Conservation (phyloP, 768 basidiomycete genomes). For the Lentinula sp. region DNA sequence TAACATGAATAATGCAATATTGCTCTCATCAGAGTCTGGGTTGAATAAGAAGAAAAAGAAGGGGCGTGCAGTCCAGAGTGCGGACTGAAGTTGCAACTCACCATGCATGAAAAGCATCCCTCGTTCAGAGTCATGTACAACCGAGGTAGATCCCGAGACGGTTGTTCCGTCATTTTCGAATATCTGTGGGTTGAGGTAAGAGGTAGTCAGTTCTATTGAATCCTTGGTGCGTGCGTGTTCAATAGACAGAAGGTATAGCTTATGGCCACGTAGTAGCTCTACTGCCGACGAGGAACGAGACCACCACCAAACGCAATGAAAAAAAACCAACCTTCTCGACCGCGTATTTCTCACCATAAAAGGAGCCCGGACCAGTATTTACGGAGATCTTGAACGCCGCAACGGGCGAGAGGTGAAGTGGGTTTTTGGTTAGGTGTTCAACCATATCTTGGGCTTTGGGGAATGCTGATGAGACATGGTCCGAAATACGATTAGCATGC, state of each 20-base stretch:
- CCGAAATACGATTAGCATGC: background rate
- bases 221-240: background rate
- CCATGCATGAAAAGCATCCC: slow-evolving; percentile 53
- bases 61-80: background rate
- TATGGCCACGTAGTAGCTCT: no score
- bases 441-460: slow-evolving; percentile 29
- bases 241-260: background rate
- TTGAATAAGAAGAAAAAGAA: no score
- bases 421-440: slow-evolving; percentile 38
- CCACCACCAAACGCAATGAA: background rate
- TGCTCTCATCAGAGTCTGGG: no score
- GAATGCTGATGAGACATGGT: slow-evolving; percentile 26
- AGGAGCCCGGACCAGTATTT: slow-evolving; percentile 44
- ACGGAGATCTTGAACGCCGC: slow-evolving; percentile 42
- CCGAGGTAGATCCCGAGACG: slow-evolving; percentile 52
- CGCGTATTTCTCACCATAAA: slow-evolving; percentile 55
- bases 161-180: slow-evolving; percentile 64
- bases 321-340: slow-evolving; percentile 43
- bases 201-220: background rate
- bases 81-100: slow-evolving; percentile 18
- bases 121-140: slow-evolving; percentile 46
- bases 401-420: slow-evolving; percentile 35
- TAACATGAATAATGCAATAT: background rate
- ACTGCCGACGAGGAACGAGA: background rate
- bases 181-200: slow-evolving; percentile 26